Conservation (phyloP, 2,329 filamentous ascomycete genomes). For the Aureobasidium zeae region DNA sequence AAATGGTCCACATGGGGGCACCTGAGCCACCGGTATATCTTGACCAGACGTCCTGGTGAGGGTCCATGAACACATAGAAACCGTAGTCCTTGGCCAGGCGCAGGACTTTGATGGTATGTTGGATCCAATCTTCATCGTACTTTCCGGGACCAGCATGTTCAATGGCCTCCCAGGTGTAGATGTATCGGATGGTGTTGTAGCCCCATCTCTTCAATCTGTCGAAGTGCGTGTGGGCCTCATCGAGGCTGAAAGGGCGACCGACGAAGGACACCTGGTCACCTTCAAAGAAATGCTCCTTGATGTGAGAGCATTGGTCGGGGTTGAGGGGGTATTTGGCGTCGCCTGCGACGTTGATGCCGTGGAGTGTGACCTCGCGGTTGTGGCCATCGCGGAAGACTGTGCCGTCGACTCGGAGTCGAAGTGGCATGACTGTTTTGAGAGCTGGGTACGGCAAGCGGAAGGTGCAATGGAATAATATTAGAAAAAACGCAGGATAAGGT, state of each 20-base stretch:
- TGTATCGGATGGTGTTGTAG: conserved; percentile 91
- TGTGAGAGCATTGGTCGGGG: conserved; percentile 73
- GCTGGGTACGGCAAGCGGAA: neutral
- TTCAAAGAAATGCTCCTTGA: conserved; percentile 74
- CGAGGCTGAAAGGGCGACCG: conserved; percentile 69
- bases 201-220: conserved; percentile 76
- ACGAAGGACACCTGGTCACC: conserved; percentile 88
- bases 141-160: conserved; percentile 81
- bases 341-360: conserved; percentile 87
- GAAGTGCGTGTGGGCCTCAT: conserved; percentile 81
- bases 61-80: conserved; percentile 97
- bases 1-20: conserved; percentile 94
- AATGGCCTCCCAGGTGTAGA: conserved; percentile 99
- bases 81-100: conserved; percentile 79
- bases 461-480: no score
- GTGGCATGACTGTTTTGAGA: conserved; percentile 52
- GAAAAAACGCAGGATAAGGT: no score
- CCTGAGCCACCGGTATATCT: conserved; percentile 89
- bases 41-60: conserved; percentile 98
- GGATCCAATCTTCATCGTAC: conserved; percentile 90
- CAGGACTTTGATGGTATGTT: conserved; percentile 78
- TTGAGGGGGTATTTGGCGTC: conserved; percentile 82
- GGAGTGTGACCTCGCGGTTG: conserved; percentile 76
- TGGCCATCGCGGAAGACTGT: conserved; percentile 71
- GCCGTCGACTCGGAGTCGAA: conserved; percentile 76